A percentile compares a stretch with the other conserved stretches of the same genome.
These are phyloP conservation scores for Phaffomyces thermotolerans DNA, from an alignment of 805 yeast species.

Conservation along the genomic window DNA sequence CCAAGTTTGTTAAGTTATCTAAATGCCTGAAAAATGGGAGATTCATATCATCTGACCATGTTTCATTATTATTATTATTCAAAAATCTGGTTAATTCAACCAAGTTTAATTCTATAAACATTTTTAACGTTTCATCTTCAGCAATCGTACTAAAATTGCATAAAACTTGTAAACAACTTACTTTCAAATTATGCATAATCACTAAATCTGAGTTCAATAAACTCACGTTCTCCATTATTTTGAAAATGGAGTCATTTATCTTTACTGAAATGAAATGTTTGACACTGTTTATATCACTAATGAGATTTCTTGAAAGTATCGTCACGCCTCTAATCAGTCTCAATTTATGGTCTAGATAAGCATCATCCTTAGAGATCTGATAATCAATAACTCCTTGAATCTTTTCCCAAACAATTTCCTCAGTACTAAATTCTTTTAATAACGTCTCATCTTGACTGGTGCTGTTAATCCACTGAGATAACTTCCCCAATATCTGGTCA, in stretches of 20 bases:
- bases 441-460: neutral
- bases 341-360: conserved; percentile 10
- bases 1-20: conserved; percentile 9
- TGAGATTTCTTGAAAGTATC: conserved; percentile 42
- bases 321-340: conserved; percentile 41
- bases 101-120: conserved; percentile 5
- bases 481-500: neutral
- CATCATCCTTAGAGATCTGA: neutral
- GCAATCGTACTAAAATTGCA: conserved; percentile 10
- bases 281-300: conserved; percentile 28
- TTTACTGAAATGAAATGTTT: conserved; percentile 12
- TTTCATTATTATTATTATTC: neutral
- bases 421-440: neutral
- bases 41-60: conserved; percentile 5
- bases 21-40: conserved; percentile 11
- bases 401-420: neutral
- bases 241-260: conserved; percentile 3
- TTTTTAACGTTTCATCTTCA: conserved; percentile 6
- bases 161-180: conserved; percentile 12
- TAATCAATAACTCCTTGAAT: neutral
- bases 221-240: neutral
- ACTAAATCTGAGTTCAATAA: no score
- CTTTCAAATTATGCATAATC: neutral
- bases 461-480: neutral
- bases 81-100: conserved; percentile 7